Base-by-base conservation (phyloP, 352 stramenopile genomes). In the Phytophthora ohioensis region DNA sequence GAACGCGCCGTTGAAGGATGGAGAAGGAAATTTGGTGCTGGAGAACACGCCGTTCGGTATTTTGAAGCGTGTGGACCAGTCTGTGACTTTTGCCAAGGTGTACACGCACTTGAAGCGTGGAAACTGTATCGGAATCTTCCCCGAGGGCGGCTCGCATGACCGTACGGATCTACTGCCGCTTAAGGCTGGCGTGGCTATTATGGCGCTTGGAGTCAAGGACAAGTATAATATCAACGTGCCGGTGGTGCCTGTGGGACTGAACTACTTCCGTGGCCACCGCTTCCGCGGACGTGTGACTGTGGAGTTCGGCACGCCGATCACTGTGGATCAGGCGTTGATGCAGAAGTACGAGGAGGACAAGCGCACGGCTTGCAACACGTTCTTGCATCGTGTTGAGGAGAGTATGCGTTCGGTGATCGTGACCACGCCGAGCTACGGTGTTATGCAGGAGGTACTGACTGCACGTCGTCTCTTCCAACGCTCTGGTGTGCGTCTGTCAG, bases 151-250 rank as follows among this genome's bases (percentile, higher is more conserved):
- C 11, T 98, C 89, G 32, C 98, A 99, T 78, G 98, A 99, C 76
- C 85, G 97, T 66, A 99, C 97, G 11, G 95, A 99, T 71, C 67
- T 99, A 48, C 75, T 99, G 36, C 97, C 97, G 15, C 86, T 99
- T 30, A 99, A 99, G 80, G 96, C 97, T 57, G 97, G 98, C 35
- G 95, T 99, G 38, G 96, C 97, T n/a, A 83, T 99, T 41, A 99
- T 99, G 91, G 98, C 97, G 11, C 95, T 99, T 41, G 95, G 92
- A 27, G 95, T 95, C 43, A 92, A 98, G 57, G 97, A 99, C 79
- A 96, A 98, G 79, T 97, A 99, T 80, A 97, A 97, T 39, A 91
- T 99, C 32, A 98, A 94, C 31, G 91, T 97, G 36, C 95, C 96
- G 0, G 98, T 99, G 15, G 95, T 99, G 34, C 97, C 98, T 5